Base-by-base conservation (phyloP, 2,329 filamentous ascomycete species). In the Cryphonectria nitschkei region DNA sequence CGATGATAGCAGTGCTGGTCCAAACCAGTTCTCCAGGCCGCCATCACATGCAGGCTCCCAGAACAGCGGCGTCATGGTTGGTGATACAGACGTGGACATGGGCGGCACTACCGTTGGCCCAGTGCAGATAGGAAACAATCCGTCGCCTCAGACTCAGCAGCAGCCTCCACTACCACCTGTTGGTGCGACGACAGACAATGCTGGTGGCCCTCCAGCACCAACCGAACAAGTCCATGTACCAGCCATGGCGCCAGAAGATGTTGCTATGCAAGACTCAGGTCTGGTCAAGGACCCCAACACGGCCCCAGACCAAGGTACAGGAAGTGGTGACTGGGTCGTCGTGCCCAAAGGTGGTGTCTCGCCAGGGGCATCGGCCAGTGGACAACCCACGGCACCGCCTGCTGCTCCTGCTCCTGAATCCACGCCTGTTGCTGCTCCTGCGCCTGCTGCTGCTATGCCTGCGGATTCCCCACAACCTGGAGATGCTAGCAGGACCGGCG, bases 301-400 rank as follows among this genome's bases (percentile, higher is more conserved):
- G 26, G 84, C 86, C 16, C 81, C 84, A 14, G 84, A 85, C 68
- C 84, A 86, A 69, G 83, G 82, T 4, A 85, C 84, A 0, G 86
- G 83, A 29, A 85, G 82, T 68, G 90, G 87, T 41, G 92, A 94
- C 74, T 94, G 92, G 92, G 90, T 94, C 3, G 90, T 94, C 70
- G 88, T 94, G 41, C 88, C 90, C 69, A 90, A 92, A 74, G 88
- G 88, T 63, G 86, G 84, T 34, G 82, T 82, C 56, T 84, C 82
- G 37, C 75, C 74, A 82, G 67, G 54, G n/a, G 63, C 66, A 37
- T 69, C 71, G 34, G 46, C 58, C 34, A 64, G 56, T 66, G 68
- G 41, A 6, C 58, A 41, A 50, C 65, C 62, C 68, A 43, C 68
- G 77, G 77, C 16, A 84, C 37, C 50, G 19, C n/a, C 67, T 50